phyloP scores from a whole-genome alignment of 495 filamentous ascomycete species.

The Penicillium herquei region DNA sequence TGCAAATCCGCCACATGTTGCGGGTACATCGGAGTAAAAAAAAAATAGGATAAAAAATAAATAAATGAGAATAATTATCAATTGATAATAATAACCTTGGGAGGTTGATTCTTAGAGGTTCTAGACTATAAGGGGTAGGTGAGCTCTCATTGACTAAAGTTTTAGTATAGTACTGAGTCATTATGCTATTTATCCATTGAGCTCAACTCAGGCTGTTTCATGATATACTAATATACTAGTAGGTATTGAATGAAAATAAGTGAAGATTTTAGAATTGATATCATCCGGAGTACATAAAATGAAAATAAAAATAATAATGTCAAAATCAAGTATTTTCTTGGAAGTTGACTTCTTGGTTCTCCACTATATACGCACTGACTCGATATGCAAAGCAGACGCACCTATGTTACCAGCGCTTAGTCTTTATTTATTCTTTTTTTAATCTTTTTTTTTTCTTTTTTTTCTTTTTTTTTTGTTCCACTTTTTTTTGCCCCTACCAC shows the following conservation, averaged over 20 bases:
- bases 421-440: conserved; percentile 25
- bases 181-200: too few species aligned
- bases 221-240: too few species aligned
- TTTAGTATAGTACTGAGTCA: too few species aligned
- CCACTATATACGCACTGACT: conserved; percentile 27
- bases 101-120: too few species aligned
- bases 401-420: conserved; percentile 18
- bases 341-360: conserved; percentile 3
- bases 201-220: too few species aligned
- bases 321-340: neutral
- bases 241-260: too few species aligned
- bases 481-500: conserved; percentile 16
- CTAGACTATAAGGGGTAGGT: too few species aligned
- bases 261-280: too few species aligned
- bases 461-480: conserved; percentile 24
- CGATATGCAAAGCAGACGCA: conserved; percentile 21
- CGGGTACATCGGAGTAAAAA: conserved; percentile 12
- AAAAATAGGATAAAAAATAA: neutral
- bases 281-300: neutral
- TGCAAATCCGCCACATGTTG: conserved; percentile 15
- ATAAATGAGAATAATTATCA: too few species aligned
- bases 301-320: neutral
- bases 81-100: too few species aligned
- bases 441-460: conserved; percentile 11
- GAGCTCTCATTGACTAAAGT: too few species aligned